Evolutionary conservation across 2,329 filamentous ascomycete genomes (phyloP), one percentile per base, ranked within the genome.

Genomic region (Lasiodiplodia hormozganensis): DNA sequence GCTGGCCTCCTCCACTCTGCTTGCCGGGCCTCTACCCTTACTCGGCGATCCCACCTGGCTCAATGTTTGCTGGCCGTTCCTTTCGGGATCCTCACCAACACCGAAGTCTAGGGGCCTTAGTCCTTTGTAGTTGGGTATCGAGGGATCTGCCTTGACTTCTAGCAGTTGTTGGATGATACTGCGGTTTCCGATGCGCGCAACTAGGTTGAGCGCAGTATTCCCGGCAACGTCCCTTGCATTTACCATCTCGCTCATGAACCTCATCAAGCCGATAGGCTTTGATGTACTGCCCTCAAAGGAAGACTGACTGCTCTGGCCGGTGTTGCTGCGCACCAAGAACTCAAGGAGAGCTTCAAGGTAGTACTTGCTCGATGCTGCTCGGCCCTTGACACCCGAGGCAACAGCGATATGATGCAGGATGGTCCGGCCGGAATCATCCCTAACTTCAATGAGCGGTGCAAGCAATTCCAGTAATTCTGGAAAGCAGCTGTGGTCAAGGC

Each of bases 111-210:
- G 85, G 0, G 96, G 94, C 49, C 93, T 87, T 14, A 98, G 85
- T 23, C 95, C 94, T 54, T 94, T 94, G 60, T 94, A 89, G 75
- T 99, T 99, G 6, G 93, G 88, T 75, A 98, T 94, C 65, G 91
- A 89, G n/a, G 94, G 91, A 78, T 98, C 94, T 1, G 96, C 96
- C 68, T 95, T 94, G 53, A 99, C 94, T 80, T 99, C 96, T 12
- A 98, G 85, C 38, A 99, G 85, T 77, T 99, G 96, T n/a, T 94
- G 95, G 69, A 98, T 97, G 74, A 99, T 97, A 74, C 93, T 96
- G 67, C 92, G 87, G 77, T 97, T 98, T 25, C 94, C 93, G 72
- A 97, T 97, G 70, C 96, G 87, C 1, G 96, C 94, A 2, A 95
- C 96, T 70, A 98, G 90, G 73, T 97, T 97, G 23, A 99, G 84